Evolutionary conservation across 805 yeast species (phyloP), one percentile per base, ranked within the genome.

Genomic region (Suhomyces faveliae): DNA sequence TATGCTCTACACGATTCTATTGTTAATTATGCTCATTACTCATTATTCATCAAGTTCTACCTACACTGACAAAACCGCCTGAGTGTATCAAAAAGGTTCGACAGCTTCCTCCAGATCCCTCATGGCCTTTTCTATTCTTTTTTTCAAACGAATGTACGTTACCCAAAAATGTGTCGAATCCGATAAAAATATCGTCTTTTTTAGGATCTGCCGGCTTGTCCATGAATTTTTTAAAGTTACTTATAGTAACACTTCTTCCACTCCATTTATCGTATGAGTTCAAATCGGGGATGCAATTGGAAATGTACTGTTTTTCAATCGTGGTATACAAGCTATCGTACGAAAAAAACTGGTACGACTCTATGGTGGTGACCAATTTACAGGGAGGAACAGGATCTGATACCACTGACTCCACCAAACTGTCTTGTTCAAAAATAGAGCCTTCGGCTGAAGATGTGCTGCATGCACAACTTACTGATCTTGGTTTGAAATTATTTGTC

Each of bases 221-320:
- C n/a, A 48, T 20, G 23, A 52, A 50, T 6, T n/a, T 13, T 21
- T 35, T 20, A 22, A 20, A 45, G 40, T 48, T 44, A 23, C 53
- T 47, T 35, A 52, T 35, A 4, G 56, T 52, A 9, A 50, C 13
- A 17, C 20, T 24, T 33, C 46, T 50, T 24, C 51, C 53, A 37
- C 44, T 50, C 77, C 77, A 73, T 48, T 58, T 64, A 50, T 71
- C 76, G 51, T 45, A 71, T 9, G 74, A 66, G 51, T 70, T 69
- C 45, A 72, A 60, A 38, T 56, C 59, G 1, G 74, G 75, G 10
- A 71, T 53, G 51, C 77, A 71, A 47, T 64, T 64, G 30, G 64
- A 60, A 17, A 73, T 69, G 53, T 64, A 70, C 46, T 61, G 65
- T 52, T 68, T 66, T 45, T 72, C 77, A 27, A 58, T 41, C 10